Base-by-base conservation (phyloP, 257 asterid species). In the Cynanchum wilfordii region DNA sequence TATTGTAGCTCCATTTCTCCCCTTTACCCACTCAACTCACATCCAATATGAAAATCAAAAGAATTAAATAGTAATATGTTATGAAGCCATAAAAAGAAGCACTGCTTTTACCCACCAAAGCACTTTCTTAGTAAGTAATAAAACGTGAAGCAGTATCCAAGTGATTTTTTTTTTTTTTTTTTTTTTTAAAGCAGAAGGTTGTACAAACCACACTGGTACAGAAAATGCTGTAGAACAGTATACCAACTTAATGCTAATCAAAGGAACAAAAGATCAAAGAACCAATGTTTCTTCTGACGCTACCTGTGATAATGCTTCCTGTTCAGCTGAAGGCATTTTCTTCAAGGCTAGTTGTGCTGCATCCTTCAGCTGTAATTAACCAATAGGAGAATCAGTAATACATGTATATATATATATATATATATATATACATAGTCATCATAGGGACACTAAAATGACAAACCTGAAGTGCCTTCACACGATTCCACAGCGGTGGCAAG, bases 251-350 rank as follows among this genome's bases (percentile, higher is more conserved):
- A 47, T 51, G 17, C 74, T 29, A 33, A 17, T 70, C 64, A 70
- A 13, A 66, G 27, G 19, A 19, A 57, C 17, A 8, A 38, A 29
- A 38, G 22, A 36, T 6, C 57, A 24, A 24, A 56, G 30, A 40
- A 71, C 30, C 17, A 16, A 27, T 40, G 42, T 55, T 67, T 25
- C 22, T 25, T 68, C 30, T 60, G n/a, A 67, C 38, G 72, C 78
- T 81, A 95, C 99, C 97, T 87, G 96, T 77, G 99, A 95, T 71
- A 92, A 78, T 68, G 99, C 99, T 89, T 95, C 99, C 83, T 90
- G 90, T 81, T 90, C 98, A 11, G 97, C 85, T 36, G 97, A 92
- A 78, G 97, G 94, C 98, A 92, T 83, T 79, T 76, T 89, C 79
- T 92, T 92, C 82, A 92, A 79, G 83, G 99, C 99, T 67, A 95